These are phyloP conservation scores for Kalanchoe fedtschenkoi DNA, from an alignment of 164 flowering plant species.

Conservation along the genomic window DNA sequence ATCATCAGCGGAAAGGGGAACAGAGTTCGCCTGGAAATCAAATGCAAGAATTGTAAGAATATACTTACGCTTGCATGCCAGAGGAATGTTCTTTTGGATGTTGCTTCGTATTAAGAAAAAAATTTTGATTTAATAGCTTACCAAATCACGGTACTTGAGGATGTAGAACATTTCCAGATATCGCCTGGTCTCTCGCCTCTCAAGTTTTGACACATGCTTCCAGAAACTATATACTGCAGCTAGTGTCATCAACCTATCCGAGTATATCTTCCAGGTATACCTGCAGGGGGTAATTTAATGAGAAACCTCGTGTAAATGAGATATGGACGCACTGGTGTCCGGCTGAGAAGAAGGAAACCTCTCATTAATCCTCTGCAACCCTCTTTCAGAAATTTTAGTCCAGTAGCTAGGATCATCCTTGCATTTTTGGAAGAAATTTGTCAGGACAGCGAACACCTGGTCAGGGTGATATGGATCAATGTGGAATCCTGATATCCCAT, in stretches of 20 bases:
- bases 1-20: conserved; percentile 49
- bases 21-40: conserved; percentile 53
- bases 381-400: conserved; percentile 54
- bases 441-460: conserved; percentile 45
- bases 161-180: conserved; percentile 97
- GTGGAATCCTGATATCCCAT: conserved; percentile 86
- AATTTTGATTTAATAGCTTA: conserved; percentile 25
- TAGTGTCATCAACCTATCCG: conserved; percentile 87
- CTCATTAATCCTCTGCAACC: conserved; percentile 58
- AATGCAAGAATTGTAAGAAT: background rate
- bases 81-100: no score
- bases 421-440: conserved; percentile 50
- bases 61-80: no score
- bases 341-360: conserved; percentile 32
- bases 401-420: conserved; percentile 62
- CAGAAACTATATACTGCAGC: conserved; percentile 96
- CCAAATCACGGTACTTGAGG: conserved; percentile 82
- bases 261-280: conserved; percentile 93
- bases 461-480: conserved; percentile 94
- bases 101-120: no score
- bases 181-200: conserved; percentile 88
- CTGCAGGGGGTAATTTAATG: conserved; percentile 17
- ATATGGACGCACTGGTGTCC: no score
- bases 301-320: background rate
- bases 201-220: conserved; percentile 93